Conservation (phyloP, 1,284 basidiomycete species). For the Waitea zeae region DNA sequence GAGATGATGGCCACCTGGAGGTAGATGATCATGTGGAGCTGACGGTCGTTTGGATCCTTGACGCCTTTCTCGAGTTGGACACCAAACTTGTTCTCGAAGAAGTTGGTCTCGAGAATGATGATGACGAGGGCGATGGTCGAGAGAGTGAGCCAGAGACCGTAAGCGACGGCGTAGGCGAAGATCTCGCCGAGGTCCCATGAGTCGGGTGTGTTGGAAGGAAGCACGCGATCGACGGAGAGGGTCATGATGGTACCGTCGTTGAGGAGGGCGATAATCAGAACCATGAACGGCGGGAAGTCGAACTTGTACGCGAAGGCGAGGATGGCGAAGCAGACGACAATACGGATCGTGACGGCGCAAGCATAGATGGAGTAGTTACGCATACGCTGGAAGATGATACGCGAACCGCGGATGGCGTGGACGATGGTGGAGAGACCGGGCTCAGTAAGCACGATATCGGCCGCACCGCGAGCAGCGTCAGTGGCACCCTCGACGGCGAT, state of each 20-base stretch:
- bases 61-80: slow-evolving; percentile 33
- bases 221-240: slow-evolving; percentile 88
- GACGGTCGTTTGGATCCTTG: slow-evolving; percentile 46
- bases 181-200: slow-evolving; percentile 95
- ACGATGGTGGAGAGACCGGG: slow-evolving; percentile 94
- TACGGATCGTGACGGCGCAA: slow-evolving; percentile 92
- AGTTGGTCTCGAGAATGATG: slow-evolving; percentile 75
- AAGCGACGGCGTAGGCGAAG: slow-evolving; percentile 88
- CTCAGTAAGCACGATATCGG: slow-evolving; percentile 90
- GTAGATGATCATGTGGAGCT: slow-evolving; percentile 71
- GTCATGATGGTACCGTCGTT: slow-evolving; percentile 99
- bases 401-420: slow-evolving; percentile 88
- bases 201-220: slow-evolving; percentile 84
- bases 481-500: slow-evolving; percentile 96
- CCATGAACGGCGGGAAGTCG: slow-evolving; percentile 99
- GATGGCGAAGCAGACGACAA: slow-evolving; percentile 93
- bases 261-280: slow-evolving; percentile 90
- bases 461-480: slow-evolving; percentile 88
- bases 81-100: slow-evolving; percentile 81
- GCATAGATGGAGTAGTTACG: slow-evolving; percentile 90
- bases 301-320: slow-evolving; percentile 92
- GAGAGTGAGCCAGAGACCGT: slow-evolving; percentile 82
- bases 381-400: slow-evolving; percentile 97
- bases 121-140: slow-evolving; percentile 79
- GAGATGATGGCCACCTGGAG: slow-evolving; percentile 96